Evolutionary conservation across 176 grass and related monocot species (phyloP), one percentile per base, ranked within the genome.

Genomic region (Carex cristatella): DNA sequence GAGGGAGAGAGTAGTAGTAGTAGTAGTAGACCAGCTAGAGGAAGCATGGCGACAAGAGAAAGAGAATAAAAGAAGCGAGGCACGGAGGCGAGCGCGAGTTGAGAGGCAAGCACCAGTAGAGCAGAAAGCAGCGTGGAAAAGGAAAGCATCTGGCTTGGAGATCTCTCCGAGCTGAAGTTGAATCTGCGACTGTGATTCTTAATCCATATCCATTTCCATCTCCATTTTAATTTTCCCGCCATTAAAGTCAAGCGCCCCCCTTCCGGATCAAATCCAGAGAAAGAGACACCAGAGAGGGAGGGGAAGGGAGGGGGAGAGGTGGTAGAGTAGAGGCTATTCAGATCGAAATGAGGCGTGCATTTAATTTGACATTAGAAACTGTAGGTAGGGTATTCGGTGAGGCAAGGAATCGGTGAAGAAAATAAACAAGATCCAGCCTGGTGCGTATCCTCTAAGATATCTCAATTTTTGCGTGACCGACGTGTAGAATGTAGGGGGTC

Each of bases 21-120:
- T 16, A 23, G 59, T 44, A 28, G 64, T 57, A 19, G 71, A 93
- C 95, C 95, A 74, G 91, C 86, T 65, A 98, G 80, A 65, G 92
- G 95, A 81, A 98, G 95, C 95, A 98, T 93, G 82, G 92, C 79
- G 73, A 98, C 51, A 63, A 98, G 91, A 9, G 92, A 93, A 61
- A 98, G 66, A 13, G 84, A 94, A 1, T 89, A 88, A 86, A 94
- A 90, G 68, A 94, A 37, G 38, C 85, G 91, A 66, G 95, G 95
- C 63, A 98, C 91, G 84, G 88, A 88, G 79, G 92, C 95, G n/a
- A 98, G 84, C 40, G 95, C 91, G 67, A 94, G 79, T 63, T 98
- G 95, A 63, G 87, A 94, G 57, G 91, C 85, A 42, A 97, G 82
- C 69, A 93, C 88, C 4, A 97, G 86, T 32, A 87, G 74, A 87